Conservation (phyloP, 768 basidiomycete genomes). For the Artomyces pyxidatus region DNA sequence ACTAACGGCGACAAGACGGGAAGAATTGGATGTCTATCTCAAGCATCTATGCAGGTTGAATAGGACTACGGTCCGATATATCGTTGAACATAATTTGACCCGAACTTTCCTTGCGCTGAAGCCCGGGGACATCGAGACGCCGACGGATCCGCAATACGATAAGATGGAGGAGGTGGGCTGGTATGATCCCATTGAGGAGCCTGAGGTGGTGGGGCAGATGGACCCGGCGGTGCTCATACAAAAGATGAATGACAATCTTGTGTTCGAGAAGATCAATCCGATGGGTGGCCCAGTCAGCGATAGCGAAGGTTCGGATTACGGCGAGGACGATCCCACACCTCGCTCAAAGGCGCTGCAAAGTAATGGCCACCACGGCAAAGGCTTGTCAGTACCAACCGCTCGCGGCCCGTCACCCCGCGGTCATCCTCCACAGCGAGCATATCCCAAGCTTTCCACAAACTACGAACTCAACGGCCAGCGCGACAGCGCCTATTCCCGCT, state of each 20-base stretch:
- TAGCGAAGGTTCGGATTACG: slow-evolving; percentile 56
- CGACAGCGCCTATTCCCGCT: slow-evolving; percentile 23
- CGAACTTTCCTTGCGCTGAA: slow-evolving; percentile 78
- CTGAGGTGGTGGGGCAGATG: slow-evolving; percentile 20
- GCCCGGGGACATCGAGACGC: slow-evolving; percentile 77
- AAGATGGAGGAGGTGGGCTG: slow-evolving; percentile 46
- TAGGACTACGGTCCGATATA: slow-evolving; percentile 58
- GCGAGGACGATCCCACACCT: slow-evolving; percentile 18
- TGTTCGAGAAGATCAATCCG: slow-evolving; percentile 29
- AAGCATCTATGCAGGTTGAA: slow-evolving; percentile 70
- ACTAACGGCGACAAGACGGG: slow-evolving; percentile 70
- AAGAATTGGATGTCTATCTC: slow-evolving; percentile 86
- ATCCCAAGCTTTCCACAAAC: neutral
- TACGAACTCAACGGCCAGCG: slow-evolving; percentile 14
- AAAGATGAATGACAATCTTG: slow-evolving; percentile 22
- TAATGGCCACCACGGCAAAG: slow-evolving; percentile 18
- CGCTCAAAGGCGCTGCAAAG: neutral
- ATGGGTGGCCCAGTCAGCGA: slow-evolving; percentile 39
- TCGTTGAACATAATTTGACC: slow-evolving; percentile 74
- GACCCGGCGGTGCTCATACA: slow-evolving; percentile 29
- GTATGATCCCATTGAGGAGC: slow-evolving; percentile 20
- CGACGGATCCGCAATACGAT: slow-evolving; percentile 48
- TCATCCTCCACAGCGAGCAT: slow-evolving; percentile 1
- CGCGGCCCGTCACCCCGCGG: neutral
- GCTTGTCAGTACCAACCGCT: slow-evolving; percentile 7